Percentiles rank a stretch among this genome's conserved stretches.
Conservation (phyloP, 805 yeast species). For the Maudiozyma bulderi region DNA sequence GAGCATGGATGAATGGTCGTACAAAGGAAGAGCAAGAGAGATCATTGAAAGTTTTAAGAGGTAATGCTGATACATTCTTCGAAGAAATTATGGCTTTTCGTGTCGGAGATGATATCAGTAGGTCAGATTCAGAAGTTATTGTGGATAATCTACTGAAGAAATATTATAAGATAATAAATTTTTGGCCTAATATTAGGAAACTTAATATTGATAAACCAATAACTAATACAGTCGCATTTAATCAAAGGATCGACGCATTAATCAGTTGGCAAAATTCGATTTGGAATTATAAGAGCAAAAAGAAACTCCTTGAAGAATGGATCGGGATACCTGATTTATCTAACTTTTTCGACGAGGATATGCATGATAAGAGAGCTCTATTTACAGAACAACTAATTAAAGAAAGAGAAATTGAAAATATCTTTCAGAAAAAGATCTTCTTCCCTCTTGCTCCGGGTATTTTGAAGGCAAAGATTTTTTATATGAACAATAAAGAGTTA, state of each 20-base stretch:
- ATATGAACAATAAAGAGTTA: conserved; percentile 47
- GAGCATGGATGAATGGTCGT: conserved; percentile 77
- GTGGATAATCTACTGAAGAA: conserved; percentile 49
- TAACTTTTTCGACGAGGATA: conserved; percentile 25
- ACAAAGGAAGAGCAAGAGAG: conserved; percentile 70
- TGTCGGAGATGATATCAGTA: conserved; percentile 35
- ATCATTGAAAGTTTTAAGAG: conserved; percentile 56
- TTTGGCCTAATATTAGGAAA: conserved; percentile 73
- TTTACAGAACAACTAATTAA: conserved; percentile 79
- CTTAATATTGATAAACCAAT: conserved; percentile 73
- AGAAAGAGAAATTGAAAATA: conserved; percentile 63
- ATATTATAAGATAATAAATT: conserved; percentile 57
- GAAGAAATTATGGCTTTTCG: conserved; percentile 61
- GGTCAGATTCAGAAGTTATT: conserved; percentile 36
- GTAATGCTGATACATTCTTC: conserved; percentile 62
- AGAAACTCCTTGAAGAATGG: conserved; percentile 59
- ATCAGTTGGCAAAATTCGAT: conserved; percentile 78
- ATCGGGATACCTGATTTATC: conserved; percentile 76
- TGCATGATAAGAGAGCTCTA: conserved; percentile 38
- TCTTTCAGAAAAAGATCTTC: conserved; percentile 63
- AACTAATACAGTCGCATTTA: conserved; percentile 56
- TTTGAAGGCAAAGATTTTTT: conserved; percentile 67
- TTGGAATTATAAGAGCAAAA: conserved; percentile 54
- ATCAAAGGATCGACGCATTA: conserved; percentile 58
- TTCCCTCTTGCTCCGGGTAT: conserved; percentile 72